Conservation (phyloP, 441 rosid species). For the Euphorbia celastroides region DNA sequence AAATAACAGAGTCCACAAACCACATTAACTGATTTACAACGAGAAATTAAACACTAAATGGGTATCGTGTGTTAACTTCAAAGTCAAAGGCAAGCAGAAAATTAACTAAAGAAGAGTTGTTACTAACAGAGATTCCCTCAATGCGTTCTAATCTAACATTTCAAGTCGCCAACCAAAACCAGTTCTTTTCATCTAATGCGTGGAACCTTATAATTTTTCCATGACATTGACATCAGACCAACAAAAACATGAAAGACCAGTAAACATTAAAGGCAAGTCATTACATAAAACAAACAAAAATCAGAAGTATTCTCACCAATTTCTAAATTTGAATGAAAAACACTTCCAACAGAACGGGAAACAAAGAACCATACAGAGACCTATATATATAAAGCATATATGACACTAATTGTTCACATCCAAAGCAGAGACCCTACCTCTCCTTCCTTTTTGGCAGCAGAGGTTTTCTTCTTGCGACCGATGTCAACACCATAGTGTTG, state of each 20-base stretch:
- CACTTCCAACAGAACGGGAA: no score
- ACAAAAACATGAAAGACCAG: no score
- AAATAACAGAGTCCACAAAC: no score
- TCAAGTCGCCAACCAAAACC: background rate
- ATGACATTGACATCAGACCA: no score
- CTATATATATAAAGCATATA: background rate
- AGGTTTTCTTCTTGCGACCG: conserved; percentile 59
- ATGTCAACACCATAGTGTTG: conserved; percentile 62
- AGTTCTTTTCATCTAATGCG: no score
- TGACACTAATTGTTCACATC: background rate
- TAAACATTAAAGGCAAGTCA: no score
- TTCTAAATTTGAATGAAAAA: no score
- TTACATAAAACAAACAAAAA: background rate
- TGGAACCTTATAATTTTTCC: no score
- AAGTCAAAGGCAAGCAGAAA: background rate
- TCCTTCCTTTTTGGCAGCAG: conserved; percentile 42
- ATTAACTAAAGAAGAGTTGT: background rate
- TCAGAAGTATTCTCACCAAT: no score
- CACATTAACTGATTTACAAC: background rate
- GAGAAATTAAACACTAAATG: background rate
- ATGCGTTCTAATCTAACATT: no score
- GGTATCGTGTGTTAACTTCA: background rate
- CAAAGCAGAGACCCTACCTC: conserved; percentile 25
- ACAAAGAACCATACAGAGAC: no score
- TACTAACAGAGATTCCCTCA: background rate